These are phyloP conservation scores for Vigna angularis DNA, from an alignment of 306 rosid genomes.

Conservation along the genomic window DNA sequence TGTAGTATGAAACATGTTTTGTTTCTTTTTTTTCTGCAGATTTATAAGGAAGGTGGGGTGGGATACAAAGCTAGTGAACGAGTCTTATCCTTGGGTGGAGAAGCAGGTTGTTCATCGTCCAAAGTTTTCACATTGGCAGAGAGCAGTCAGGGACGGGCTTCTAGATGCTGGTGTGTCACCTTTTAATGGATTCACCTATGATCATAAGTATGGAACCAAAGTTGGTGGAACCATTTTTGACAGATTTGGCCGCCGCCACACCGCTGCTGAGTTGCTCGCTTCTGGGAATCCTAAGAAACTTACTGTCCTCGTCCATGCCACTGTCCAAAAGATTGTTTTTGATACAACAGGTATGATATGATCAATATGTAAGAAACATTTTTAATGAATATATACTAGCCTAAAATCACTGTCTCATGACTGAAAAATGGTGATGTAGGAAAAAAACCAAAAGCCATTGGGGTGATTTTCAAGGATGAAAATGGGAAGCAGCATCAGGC, in stretches of 20 bases:
- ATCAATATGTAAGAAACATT: no score
- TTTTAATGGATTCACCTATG: conserved; percentile 86
- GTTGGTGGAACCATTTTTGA: conserved; percentile 91
- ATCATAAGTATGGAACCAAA: conserved; percentile 80
- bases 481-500: conserved; percentile 71
- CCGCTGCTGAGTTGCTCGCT: conserved; percentile 76
- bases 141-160: conserved; percentile 70
- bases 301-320: conserved; percentile 69
- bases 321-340: conserved; percentile 74
- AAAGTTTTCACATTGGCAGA: conserved; percentile 57
- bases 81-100: conserved; percentile 82
- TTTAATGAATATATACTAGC: no score
- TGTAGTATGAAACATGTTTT: no score
- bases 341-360: conserved; percentile 49
- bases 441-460: conserved; percentile 67
- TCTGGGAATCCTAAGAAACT: conserved; percentile 69
- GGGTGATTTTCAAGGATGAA: conserved; percentile 82
- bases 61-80: conserved; percentile 68
- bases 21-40: conserved; percentile 45
- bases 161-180: conserved; percentile 75
- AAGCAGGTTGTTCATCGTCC: conserved; percentile 79
- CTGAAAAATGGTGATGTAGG: conserved; percentile 46
- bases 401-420: no score
- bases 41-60: conserved; percentile 67
- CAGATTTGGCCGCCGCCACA: conserved; percentile 77